Percentiles rank a stretch among this genome's conserved stretches.
phyloP scores from a whole-genome alignment of 495 filamentous ascomycete genomes.

The Hypoxylon crocopeplum region DNA sequence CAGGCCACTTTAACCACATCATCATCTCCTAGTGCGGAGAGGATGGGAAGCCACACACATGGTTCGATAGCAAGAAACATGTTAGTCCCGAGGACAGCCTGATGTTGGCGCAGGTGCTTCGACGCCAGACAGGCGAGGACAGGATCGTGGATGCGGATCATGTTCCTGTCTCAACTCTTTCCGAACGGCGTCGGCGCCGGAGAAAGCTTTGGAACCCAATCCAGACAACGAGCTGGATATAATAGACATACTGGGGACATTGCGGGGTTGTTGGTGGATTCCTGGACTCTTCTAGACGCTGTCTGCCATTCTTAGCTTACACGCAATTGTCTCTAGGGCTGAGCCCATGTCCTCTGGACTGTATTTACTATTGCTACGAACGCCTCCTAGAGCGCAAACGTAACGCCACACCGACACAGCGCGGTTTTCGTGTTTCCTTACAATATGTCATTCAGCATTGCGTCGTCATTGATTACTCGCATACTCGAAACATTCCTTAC shows the following conservation, averaged over 20 bases:
- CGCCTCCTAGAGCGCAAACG: not conserved
- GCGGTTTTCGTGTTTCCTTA: not conserved
- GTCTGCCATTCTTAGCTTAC: too few species aligned
- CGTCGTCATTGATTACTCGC: not conserved
- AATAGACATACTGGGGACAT: not conserved
- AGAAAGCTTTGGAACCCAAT: not conserved
- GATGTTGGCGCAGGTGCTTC: not conserved
- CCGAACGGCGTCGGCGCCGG: too few species aligned
- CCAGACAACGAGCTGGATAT: not conserved
- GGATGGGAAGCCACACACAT: not conserved
- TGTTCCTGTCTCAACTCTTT: too few species aligned
- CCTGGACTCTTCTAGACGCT: too few species aligned
- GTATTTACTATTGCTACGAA: too few species aligned
- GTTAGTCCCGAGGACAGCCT: not conserved
- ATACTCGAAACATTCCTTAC: constrained; percentile 18
- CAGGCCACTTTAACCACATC: constrained; percentile 89
- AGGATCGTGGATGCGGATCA: not conserved
- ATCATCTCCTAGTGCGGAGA: constrained; percentile 58
- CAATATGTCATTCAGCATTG: not conserved
- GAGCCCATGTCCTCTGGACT: too few species aligned
- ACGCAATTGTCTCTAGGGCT: too few species aligned
- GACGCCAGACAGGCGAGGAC: not conserved
- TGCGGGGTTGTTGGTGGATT: too few species aligned
- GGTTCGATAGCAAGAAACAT: not conserved
- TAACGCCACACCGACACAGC: not conserved